Conservation (phyloP, 2,329 filamentous ascomycete species). For the Alternaria tenuissima region DNA sequence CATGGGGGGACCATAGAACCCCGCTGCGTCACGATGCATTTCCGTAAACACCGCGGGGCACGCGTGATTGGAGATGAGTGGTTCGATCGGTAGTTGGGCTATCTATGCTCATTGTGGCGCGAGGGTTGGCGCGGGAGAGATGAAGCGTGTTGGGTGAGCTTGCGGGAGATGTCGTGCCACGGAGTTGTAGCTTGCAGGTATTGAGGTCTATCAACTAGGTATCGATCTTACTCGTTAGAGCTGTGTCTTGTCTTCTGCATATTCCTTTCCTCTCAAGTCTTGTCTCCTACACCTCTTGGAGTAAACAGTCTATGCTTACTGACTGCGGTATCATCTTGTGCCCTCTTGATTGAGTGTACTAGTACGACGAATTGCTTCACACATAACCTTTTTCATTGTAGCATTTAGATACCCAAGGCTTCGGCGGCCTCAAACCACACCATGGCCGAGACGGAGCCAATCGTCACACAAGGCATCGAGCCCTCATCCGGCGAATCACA, state of each 20-base stretch:
- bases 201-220: not conserved
- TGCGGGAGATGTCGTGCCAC: conserved; percentile 18
- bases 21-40: conserved; percentile 20
- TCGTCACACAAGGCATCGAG: conserved; percentile 46
- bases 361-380: not conserved
- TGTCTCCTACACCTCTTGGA: not conserved
- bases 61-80: conserved; percentile 12
- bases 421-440: not conserved
- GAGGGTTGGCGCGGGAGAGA: conserved; percentile 1
- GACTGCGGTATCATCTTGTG: not conserved
- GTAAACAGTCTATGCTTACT: not conserved
- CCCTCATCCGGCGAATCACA: conserved; percentile 44
- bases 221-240: not conserved
- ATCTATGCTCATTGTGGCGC: not conserved
- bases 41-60: conserved; percentile 31
- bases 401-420: not conserved
- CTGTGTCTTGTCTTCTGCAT: not conserved
- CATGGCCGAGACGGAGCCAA: conserved; percentile 36
- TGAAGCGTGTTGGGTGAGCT: not conserved
- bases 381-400: not conserved
- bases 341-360: conserved; percentile 12
- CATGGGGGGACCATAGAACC: not conserved
- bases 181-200: conserved; percentile 11
- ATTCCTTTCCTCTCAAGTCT: not conserved
- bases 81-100: not conserved